Evolutionary conservation across 352 stramenopile genomes (phyloP), one percentile per base, ranked within the genome.

Genomic region (Globisporangium camurandrum): DNA sequence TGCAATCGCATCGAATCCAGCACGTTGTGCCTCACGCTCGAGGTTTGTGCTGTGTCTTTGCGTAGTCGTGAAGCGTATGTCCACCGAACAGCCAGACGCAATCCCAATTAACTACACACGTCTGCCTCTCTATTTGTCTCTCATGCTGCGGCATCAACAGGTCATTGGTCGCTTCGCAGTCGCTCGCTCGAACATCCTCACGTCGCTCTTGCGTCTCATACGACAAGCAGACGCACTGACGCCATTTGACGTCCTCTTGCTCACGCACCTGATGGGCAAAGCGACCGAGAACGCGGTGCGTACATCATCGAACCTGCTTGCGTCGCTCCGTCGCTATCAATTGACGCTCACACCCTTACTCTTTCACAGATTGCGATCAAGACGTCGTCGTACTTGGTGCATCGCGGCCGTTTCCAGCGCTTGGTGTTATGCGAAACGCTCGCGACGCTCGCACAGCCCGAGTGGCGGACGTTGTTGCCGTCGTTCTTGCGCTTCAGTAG

Each of bases 141-240:
- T 48, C n/a, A 1, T n/a, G n/a, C 30, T 49, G 10, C 20, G 9
- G 2, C 3, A 11, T 30, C 27, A 8, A 20, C 30, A 71, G 49
- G 67, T 91, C 14, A 75, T 88, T 41, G 76, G 75, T 1, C 75
- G 81, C 16, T 82, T 67, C 60, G 64, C 71, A 4, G 81, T 68
- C 24, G 67, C 54, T 3, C 72, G 72, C 14, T 91, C 79, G 0
- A 49, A 62, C 11, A 64, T 62, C 0, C 45, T 91, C 7, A 75
- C 59, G 4, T 66, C 70, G 0, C 63, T 88, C 14, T 49, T 88
- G 16, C 59, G 62, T 9, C 24, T 69, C 1, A 69, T 88, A 22
- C 60, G 75, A 23, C 64, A 71, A 19, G 52, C 59, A 6, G 76
- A 88, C 4, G 12, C 46, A 2, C 41, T 88, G 42, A 73, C 64